These are phyloP conservation scores for Tripterygium wilfordii DNA, from an alignment of 177 flowering plant genomes.

Conservation along the genomic window DNA sequence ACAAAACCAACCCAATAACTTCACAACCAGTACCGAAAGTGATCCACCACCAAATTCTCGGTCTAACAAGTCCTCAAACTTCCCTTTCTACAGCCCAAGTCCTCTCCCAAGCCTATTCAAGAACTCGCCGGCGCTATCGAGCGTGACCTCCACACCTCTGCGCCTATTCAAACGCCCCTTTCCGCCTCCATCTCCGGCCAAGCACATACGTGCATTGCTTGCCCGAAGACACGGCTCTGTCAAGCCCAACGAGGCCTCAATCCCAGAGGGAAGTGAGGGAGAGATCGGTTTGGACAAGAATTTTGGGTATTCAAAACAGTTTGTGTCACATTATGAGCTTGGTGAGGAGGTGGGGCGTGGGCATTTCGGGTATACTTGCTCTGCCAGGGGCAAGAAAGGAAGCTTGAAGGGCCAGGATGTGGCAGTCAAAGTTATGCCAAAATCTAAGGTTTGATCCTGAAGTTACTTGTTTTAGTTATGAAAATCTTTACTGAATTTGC, in stretches of 20 bases:
- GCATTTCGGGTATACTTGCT: slow-evolving; percentile 65
- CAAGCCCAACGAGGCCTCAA: slow-evolving; percentile 83
- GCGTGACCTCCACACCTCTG: slow-evolving; percentile 60
- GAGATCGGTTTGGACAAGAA: slow-evolving; percentile 43
- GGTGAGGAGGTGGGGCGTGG: slow-evolving; percentile 63
- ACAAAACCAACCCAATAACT: slow-evolving; percentile 21
- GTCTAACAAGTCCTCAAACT: slow-evolving; percentile 39
- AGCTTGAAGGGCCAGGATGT: slow-evolving; percentile 56
- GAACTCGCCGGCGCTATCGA: slow-evolving; percentile 72
- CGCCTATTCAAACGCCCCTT: slow-evolving; percentile 78
- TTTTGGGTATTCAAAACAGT: slow-evolving; percentile 52
- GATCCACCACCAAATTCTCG: slow-evolving; percentile 23
- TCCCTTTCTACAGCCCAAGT: slow-evolving; percentile 84
- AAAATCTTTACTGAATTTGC: too few species aligned
- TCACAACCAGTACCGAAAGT: slow-evolving; percentile 14
- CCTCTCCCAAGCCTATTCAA: slow-evolving; percentile 67
- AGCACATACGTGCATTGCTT: slow-evolving; percentile 77
- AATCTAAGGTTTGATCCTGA: slow-evolving; percentile 42
- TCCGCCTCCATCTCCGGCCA: slow-evolving; percentile 93
- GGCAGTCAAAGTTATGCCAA: slow-evolving; percentile 66
- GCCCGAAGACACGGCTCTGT: slow-evolving; percentile 76
- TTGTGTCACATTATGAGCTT: slow-evolving; percentile 41
- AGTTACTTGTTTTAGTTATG: too few species aligned
- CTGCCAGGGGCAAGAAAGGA: slow-evolving; percentile 55
- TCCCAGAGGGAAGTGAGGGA: slow-evolving; percentile 70